Conservation (phyloP, 257 asterid species). For the Ehretia macrophylla region DNA sequence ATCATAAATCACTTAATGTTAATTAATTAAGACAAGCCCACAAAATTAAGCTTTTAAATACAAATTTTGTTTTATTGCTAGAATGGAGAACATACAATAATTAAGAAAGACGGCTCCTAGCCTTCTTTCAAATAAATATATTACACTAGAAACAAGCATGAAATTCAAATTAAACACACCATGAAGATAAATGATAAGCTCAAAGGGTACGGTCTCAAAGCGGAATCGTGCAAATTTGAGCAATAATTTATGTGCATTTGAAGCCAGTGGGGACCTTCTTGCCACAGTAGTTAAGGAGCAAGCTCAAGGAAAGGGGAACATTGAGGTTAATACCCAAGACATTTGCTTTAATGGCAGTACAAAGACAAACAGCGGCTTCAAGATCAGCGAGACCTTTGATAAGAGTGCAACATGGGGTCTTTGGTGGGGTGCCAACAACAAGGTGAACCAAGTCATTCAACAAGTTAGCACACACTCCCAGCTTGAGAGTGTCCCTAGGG, state of each 20-base stretch:
- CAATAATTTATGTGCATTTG: not conserved
- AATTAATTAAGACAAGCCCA: too few species aligned
- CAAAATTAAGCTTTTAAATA: too few species aligned
- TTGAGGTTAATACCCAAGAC: conserved; percentile 56
- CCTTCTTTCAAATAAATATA: too few species aligned
- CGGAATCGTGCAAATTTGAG: too few species aligned
- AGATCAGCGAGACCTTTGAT: conserved; percentile 33
- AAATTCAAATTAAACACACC: too few species aligned
- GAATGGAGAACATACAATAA: too few species aligned
- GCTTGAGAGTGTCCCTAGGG: conserved; percentile 16
- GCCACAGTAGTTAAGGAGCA: conserved; percentile 48
- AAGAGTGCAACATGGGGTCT: conserved; percentile 18
- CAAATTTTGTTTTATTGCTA: too few species aligned
- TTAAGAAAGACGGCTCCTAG: too few species aligned
- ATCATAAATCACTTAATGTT: too few species aligned
- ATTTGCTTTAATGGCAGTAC: conserved; percentile 62
- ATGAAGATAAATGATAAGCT: too few species aligned
- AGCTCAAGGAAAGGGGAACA: conserved; percentile 43
- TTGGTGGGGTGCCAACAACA: conserved; percentile 14
- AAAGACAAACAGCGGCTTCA: conserved; percentile 58
- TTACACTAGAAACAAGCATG: too few species aligned
- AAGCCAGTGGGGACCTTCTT: conserved; percentile 12
- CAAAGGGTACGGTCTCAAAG: too few species aligned
- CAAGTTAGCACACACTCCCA: conserved; percentile 13
- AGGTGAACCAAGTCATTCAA: conserved; percentile 12